Evolutionary conservation across 2,329 filamentous ascomycete species (phyloP), one percentile per base, ranked within the genome.

Genomic region (Phaeophleospora eucalypticola): DNA sequence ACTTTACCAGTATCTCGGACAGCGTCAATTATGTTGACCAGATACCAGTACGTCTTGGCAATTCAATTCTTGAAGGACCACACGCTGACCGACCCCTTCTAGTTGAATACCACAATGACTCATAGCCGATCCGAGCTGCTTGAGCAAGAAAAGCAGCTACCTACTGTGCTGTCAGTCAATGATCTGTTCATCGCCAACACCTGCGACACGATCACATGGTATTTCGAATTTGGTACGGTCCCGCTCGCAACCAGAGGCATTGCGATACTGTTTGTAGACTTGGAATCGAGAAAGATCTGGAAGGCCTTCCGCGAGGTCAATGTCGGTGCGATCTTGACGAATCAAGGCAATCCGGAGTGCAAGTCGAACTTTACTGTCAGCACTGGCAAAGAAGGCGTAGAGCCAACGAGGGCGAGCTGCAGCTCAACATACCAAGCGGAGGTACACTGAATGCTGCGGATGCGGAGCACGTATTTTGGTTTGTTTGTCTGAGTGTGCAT

Each of bases 171-270:
- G 14, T 34, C 32, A 12, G 43, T 56, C 29, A 48, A 39, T 18
- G 53, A 53, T 14, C 46, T 56, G 41, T 56, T 52, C 42, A 38
- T 48, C 9, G 37, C 46, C 4, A 41, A 54, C 33, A 54, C 41
- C 37, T 56, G 53, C 17, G 53, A 54, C 32, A 52, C 45, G 8
- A 54, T 54, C n/a, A 54, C 53, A n/a, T 56, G 51, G 51, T 56
- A 54, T 20, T 56, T 50, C 46, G 51, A 56, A 19, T 51, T 56
- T 32, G 42, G 32, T 1, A 56, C 51, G 12, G 46, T 33, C 19
- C 53, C 51, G 10, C 41, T 49, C 19, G 48, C 53, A 20, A 54
- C 44, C 6, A 43, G 53, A 41, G 53, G 53, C 14, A 56, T 56
- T 15, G 46, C 41, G 12, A 54, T 54, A 29, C 32, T 56, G 41